Evolutionary conservation across 2,329 filamentous ascomycete genomes (phyloP).

Genomic region (Fusarium liriodendri): DNA sequence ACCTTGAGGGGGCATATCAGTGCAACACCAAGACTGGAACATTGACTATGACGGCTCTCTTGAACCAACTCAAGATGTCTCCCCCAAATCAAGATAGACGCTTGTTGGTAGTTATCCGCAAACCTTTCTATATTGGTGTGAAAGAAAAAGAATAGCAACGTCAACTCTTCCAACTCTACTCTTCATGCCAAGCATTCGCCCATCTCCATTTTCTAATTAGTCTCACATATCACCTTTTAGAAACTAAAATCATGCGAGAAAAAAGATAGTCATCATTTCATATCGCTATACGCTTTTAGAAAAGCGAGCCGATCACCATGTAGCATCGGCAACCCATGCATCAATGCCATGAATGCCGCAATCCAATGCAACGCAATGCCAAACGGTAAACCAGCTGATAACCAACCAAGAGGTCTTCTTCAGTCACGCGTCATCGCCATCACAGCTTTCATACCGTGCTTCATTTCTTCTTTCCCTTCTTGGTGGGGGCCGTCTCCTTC

Average conservation of each 20-base stretch:
- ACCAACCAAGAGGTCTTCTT: constrained; percentile 5
- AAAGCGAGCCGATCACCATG: not conserved
- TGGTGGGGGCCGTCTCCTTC: constrained; percentile 64
- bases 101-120: not conserved
- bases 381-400: not conserved
- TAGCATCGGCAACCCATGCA: not conserved
- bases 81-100: not conserved
- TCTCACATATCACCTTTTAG: not conserved
- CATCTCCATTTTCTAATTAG: not conserved
- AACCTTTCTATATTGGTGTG: not conserved
- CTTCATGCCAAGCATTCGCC: not conserved
- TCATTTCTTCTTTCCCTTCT: constrained; percentile 63
- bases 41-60: not conserved
- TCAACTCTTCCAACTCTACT: not conserved
- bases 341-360: not conserved
- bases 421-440: constrained; percentile 1
- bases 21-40: not conserved
- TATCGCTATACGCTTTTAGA: not conserved
- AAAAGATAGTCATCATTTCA: not conserved
- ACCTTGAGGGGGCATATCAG: not conserved
- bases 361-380: not conserved
- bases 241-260: not conserved
- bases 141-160: not conserved
- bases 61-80: not conserved
- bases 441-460: not conserved